Base-by-base conservation (phyloP, 2,329 filamentous ascomycete species). In the Fragosphaeria purpurea region DNA sequence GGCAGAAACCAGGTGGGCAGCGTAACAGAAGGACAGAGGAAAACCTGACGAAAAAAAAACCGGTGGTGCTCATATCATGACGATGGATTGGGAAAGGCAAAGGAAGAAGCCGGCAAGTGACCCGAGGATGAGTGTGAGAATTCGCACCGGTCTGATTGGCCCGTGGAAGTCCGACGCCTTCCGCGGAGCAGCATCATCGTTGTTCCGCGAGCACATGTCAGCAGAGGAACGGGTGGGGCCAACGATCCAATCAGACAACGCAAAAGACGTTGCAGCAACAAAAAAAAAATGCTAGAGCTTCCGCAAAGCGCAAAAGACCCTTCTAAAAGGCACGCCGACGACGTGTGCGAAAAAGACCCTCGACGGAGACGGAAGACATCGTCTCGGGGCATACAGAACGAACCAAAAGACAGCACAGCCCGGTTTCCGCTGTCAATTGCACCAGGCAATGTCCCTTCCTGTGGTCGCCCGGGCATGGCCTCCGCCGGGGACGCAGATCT, bases 131-230 rank as follows among this genome's bases (percentile, higher is more conserved):
- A 54, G 55, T 51, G 48, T 50, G 50, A 45, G 42, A 53, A 56
- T 57, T 56, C 53, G 54, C 56, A 55, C 49, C 38, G 46, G 47
- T 46, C 41, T 57, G 56, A 57, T 57, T 57, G 56, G 56, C 40
- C 46, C 34, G 44, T 39, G 47, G 35, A 34, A 35, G 50, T 41
- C 11, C 35, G 44, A 45, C 38, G 47, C 41, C 41, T 41, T 47
- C 39, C 33, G 48, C 48, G 51, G 51, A 42, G 44, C 32, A 47
- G 51, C 47, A 44, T 32, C 45, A 53, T 53, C 44, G 51, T 53
- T 53, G 41, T 35, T 53, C 51, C 51, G 51, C 30, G 22, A 47
- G 40, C 47, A 50, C 37, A 42, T 49, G 50, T 37, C 30, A 47
- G 33, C 0, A 11, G 9, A n/a, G 35, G 34, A 43, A 42, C 11